Percentiles rank a stretch among this genome's conserved stretches.
These are phyloP conservation scores for Crassisporium funariophilum DNA, from an alignment of 768 basidiomycete genomes.

Conservation along the genomic window DNA sequence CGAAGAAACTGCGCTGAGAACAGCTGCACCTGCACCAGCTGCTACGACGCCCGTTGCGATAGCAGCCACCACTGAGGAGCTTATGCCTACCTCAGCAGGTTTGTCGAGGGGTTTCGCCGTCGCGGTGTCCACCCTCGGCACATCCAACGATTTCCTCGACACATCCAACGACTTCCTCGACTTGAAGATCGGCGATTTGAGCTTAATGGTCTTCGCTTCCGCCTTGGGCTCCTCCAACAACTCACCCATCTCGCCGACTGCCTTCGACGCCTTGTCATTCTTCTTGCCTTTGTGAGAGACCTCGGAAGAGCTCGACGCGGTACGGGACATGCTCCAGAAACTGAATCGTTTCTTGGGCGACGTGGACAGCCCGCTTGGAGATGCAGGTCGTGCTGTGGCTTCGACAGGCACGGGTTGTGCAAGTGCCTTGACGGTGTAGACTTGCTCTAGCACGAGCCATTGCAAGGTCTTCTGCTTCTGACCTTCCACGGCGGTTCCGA, in stretches of 20 bases:
- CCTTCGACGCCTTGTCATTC: slow-evolving; percentile 37
- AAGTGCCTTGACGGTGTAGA: slow-evolving; percentile 40
- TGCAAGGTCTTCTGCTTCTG: slow-evolving; percentile 40
- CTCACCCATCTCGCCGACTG: slow-evolving; percentile 79
- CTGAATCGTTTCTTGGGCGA: slow-evolving; percentile 63
- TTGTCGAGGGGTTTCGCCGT: slow-evolving; percentile 2
- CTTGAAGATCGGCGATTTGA: slow-evolving; percentile 32
- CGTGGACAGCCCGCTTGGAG: slow-evolving; percentile 41
- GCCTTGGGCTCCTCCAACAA: slow-evolving; percentile 48
- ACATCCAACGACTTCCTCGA: slow-evolving; percentile 31
- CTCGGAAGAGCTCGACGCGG: slow-evolving; percentile 30
- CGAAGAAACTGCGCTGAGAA: slow-evolving; percentile 5
- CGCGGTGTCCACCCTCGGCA: slow-evolving; percentile 7
- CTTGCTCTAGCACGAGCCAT: slow-evolving; percentile 75
- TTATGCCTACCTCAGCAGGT: slow-evolving; percentile 5
- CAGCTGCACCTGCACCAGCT: slow-evolving; percentile 17
- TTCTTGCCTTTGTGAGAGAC: slow-evolving; percentile 37
- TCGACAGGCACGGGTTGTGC: slow-evolving; percentile 14
- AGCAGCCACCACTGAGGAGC: slow-evolving; percentile 14
- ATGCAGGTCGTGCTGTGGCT: slow-evolving; percentile 36
- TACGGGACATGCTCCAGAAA: slow-evolving; percentile 50
- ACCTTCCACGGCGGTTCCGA: slow-evolving; percentile 28
- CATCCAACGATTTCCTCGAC: slow-evolving; percentile 12
- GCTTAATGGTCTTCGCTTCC: slow-evolving; percentile 18
- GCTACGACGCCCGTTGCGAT: slow-evolving; percentile 23